Base-by-base conservation (phyloP, 2,329 filamentous ascomycete genomes). In the Fusarium kyushuense region DNA sequence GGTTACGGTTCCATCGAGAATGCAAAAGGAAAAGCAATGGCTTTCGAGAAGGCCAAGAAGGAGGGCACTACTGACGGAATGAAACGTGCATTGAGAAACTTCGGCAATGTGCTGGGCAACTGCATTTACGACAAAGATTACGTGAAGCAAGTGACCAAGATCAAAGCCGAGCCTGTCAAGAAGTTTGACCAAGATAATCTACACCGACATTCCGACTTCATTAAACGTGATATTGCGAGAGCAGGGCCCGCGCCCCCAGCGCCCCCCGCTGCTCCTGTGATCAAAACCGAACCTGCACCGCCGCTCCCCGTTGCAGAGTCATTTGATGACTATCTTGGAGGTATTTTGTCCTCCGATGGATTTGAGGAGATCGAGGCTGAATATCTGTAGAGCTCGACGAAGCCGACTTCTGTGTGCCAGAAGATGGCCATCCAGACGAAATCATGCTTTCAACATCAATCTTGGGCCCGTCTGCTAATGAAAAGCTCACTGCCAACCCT, bases 1-100 rank as follows among this genome's bases (percentile, higher is more conserved):
- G 96, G 96, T 29, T 99, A 99, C 75, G 96, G 96, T 10, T 92
- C 96, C 71, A 97, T 97, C 72, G 95, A 98, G 79, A 99, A 99
- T 75, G 93, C 91, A 78, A 96, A 95, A 80, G 92, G 93, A 57
- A 99, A 99, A 81, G 95, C 94, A 5, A 91, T 92, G 52, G 96
- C 95, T 0, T 99, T 98, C 75, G 96, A 99, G 78, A 99, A 99
- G 80, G 94, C 96, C 2, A 99, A 98, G 83, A 99, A 99, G 78
- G 94, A 98, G 82, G 96, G 93, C 10, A 96, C 94, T 4, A 98
- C 96, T 12, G 96, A 99, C 80, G 96, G 90, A 2, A 77, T 99
- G 76, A 99, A 99, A 80, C 87, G 96, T 70, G 89, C 96, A 2
- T 77, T 99, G 74, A 87, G 95, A 61, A 97, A 90, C 67, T 99